Evolutionary conservation across 495 filamentous ascomycete genomes (phyloP).

Genomic region (Penicillium odoratum): DNA sequence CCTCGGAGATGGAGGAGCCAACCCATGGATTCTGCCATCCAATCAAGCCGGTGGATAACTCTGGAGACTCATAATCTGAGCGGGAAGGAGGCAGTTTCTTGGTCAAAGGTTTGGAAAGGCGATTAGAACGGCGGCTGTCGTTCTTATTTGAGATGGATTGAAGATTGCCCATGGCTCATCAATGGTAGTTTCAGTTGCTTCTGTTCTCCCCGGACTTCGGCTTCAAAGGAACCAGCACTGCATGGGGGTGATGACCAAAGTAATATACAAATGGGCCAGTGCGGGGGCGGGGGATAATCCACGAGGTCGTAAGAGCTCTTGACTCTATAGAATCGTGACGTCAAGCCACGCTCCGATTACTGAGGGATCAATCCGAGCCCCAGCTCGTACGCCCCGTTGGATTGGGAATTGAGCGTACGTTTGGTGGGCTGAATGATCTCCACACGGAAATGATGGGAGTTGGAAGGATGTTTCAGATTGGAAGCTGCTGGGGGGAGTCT

Average conservation of each 20-base stretch:
- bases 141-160: conserved; percentile 38
- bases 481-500: conserved; percentile 4
- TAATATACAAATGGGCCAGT: conserved; percentile 19
- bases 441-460: conserved; percentile 28
- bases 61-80: conserved; percentile 10
- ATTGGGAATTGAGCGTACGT: conserved; percentile 26
- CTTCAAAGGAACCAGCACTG: conserved; percentile 10
- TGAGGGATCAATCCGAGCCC: conserved; percentile 28
- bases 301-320: neutral
- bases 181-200: neutral
- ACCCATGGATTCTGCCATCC: conserved; percentile 35
- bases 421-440: conserved; percentile 25
- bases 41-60: conserved; percentile 23
- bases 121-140: conserved; percentile 39
- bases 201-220: conserved; percentile 12
- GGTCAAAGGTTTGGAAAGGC: conserved; percentile 46
- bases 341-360: conserved; percentile 28
- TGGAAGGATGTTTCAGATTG: conserved; percentile 30
- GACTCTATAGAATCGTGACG: conserved; percentile 17
- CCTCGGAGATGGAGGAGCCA: conserved; percentile 17
- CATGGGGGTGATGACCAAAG: conserved; percentile 16
- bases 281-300: neutral
- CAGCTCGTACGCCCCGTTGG: conserved; percentile 19
- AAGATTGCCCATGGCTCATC: conserved; percentile 39
- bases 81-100: conserved; percentile 17